These are phyloP conservation scores for Euphorbia corollata DNA, from an alignment of 441 rosid species.

Conservation along the genomic window DNA sequence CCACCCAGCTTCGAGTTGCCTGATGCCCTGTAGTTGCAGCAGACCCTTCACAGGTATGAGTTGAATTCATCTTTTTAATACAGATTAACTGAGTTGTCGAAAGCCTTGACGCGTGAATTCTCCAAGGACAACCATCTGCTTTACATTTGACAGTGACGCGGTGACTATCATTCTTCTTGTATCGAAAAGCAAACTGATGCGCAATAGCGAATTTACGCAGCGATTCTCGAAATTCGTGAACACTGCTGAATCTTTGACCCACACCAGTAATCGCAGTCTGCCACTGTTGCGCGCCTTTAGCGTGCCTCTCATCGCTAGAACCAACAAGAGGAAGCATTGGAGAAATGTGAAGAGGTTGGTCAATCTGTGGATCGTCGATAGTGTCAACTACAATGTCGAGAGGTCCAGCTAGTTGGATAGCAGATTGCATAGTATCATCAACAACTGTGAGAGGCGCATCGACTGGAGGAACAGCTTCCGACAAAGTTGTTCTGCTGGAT, in stretches of 20 bases:
- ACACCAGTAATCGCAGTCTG: conserved; percentile 82
- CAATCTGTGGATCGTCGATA: conserved; percentile 33
- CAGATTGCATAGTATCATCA: conserved; percentile 41
- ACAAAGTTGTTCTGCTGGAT: conserved; percentile 82
- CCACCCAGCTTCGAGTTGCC: conserved; percentile 91
- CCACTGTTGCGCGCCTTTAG: conserved; percentile 78
- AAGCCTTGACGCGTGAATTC: conserved; percentile 84
- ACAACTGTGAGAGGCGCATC: conserved; percentile 34
- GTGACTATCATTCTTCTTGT: conserved; percentile 86
- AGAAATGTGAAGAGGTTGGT: conserved; percentile 45
- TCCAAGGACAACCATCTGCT: conserved; percentile 94
- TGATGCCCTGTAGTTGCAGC: conserved; percentile 62
- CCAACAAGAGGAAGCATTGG: conserved; percentile 41
- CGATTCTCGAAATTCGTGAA: conserved; percentile 73
- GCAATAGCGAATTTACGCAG: conserved; percentile 81
- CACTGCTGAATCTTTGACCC: conserved; percentile 76
- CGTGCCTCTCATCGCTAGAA: conserved; percentile 46
- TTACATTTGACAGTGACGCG: conserved; percentile 91
- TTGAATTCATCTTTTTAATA: conserved; percentile 80
- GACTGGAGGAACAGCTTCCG: conserved; percentile 50
- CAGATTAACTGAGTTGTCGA: conserved; percentile 80
- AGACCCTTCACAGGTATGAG: conserved; percentile 81
- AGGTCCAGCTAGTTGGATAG: conserved; percentile 33
- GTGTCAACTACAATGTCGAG: conserved; percentile 42
- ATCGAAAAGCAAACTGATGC: conserved; percentile 81